Percentiles rank a stretch among this genome's conserved stretches.
phyloP scores from a whole-genome alignment of 306 rosid species.

The Cercis canadensis region DNA sequence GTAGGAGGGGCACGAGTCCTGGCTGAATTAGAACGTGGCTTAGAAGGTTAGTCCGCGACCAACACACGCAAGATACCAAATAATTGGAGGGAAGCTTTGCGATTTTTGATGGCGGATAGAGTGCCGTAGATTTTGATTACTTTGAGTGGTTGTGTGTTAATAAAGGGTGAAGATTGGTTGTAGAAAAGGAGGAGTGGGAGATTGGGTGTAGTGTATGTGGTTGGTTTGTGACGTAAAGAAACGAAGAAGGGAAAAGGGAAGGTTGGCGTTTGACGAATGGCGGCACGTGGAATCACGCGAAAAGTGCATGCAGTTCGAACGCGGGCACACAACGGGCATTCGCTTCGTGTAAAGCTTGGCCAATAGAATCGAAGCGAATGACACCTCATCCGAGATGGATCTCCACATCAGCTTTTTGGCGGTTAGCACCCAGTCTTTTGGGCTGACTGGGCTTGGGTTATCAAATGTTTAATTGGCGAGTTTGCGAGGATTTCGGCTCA shows the following conservation, averaged over 20 bases:
- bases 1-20: constrained; percentile 37
- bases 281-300: constrained; percentile 46
- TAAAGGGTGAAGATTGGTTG: constrained; percentile 11
- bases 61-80: constrained; percentile 29
- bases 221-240: constrained; percentile 27
- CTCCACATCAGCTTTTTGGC: constrained; percentile 24
- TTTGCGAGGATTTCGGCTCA: too few relatives aligned
- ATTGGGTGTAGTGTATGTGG: not conserved
- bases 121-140: not conserved
- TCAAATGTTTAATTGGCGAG: too few relatives aligned
- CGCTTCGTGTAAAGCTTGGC: constrained; percentile 30
- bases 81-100: not conserved
- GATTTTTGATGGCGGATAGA: not conserved
- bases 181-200: not conserved
- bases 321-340: constrained; percentile 35
- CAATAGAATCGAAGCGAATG: not conserved
- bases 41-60: constrained; percentile 40
- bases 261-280: not conserved
- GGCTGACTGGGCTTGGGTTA: too few relatives aligned
- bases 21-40: constrained; percentile 41
- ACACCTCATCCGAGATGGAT: not conserved
- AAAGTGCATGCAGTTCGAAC: constrained; percentile 48
- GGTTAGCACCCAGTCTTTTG: too few relatives aligned
- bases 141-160: not conserved
- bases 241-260: not conserved